Evolutionary conservation across 2,329 filamentous ascomycete genomes (phyloP), one percentile per base, ranked within the genome.

Genomic region (Orbilia blumenaviensis): DNA sequence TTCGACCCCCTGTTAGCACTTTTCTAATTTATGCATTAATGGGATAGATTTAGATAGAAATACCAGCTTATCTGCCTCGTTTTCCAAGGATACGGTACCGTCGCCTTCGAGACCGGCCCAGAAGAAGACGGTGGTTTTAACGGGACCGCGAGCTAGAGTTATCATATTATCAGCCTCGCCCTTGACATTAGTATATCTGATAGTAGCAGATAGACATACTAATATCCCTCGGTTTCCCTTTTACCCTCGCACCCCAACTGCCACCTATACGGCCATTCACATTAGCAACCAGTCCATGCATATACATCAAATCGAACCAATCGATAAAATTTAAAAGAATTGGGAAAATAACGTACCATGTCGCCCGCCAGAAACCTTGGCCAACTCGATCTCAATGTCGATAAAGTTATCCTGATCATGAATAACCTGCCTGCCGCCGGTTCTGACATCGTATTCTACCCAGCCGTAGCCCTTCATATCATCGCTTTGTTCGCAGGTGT

Each of bases 401-500:
- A 99, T 87, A 69, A 88, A 88, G 84, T 99, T 99, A 56, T 88
- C 91, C 64, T 90, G 89, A 82, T 99, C 95, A 81, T 96, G 93
- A 74, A 99, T 94, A 0, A 91, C 92, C 83, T 99, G 93, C 21
- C 92, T 87, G 67, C 95, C 95, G 77, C 95, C 95, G 68, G 87
- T 91, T 71, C 95, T 88, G 21, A 93, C 90, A 83, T 99, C 95
- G 83, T 96, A 99, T 82, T 96, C 92, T 81, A 98, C 94, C 95
- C 95, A 99, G 77, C 95, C 95, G 83, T 99, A 99, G 67, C 94
- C 94, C 54, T 89, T 91, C 87, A 99, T 96, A 78, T 91, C 91
- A 82, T 96, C 93, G 82, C 95, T 89, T 83, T 99, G 95, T 83
- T 98, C 95, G 84, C 95, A 99, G 0, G 95, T 97, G 83, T 97